These are phyloP conservation scores for Emydomyces testavorans DNA, from an alignment of 2,329 filamentous ascomycete species.

Conservation along the genomic window DNA sequence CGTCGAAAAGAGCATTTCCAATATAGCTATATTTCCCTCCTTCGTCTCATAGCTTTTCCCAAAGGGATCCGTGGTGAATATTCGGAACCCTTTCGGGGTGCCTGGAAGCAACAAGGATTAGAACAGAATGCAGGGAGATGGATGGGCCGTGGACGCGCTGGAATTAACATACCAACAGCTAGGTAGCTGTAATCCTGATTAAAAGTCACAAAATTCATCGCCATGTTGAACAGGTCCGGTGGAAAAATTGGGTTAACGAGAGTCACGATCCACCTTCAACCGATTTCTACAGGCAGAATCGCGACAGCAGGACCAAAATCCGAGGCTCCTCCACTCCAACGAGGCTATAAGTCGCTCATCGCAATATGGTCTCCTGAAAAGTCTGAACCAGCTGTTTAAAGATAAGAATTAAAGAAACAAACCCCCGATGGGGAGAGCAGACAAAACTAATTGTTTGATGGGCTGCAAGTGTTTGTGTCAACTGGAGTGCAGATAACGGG, in stretches of 20 bases:
- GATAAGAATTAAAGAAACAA: not conserved
- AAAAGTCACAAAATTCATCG: conserved; percentile 96
- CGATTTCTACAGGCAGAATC: not conserved
- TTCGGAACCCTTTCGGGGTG: conserved; percentile 85
- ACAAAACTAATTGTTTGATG: not conserved
- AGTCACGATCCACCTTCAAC: not conserved
- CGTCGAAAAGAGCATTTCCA: conserved; percentile 98
- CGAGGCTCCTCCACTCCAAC: not conserved
- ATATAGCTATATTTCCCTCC: conserved; percentile 86
- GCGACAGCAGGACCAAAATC: not conserved
- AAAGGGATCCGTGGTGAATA: conserved; percentile 95
- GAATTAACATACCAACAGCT: conserved; percentile 63
- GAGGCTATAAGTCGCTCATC: conserved; percentile 4
- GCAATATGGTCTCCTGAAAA: not conserved
- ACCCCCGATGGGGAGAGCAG: not conserved
- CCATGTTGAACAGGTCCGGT: conserved; percentile 40
- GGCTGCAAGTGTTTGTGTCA: not conserved
- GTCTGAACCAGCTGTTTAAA: not conserved
- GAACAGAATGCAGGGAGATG: not conserved
- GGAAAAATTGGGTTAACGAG: not conserved
- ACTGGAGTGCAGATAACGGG: not conserved
- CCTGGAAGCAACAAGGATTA: conserved; percentile 41
- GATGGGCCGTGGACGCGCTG: not conserved
- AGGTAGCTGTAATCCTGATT: conserved; percentile 98
- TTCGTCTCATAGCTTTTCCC: conserved; percentile 88